A percentile compares a stretch with the other conserved stretches of the same genome.
These are phyloP conservation scores for Geranium rotundifolium DNA, from an alignment of 345 rosid species.

Conservation along the genomic window DNA sequence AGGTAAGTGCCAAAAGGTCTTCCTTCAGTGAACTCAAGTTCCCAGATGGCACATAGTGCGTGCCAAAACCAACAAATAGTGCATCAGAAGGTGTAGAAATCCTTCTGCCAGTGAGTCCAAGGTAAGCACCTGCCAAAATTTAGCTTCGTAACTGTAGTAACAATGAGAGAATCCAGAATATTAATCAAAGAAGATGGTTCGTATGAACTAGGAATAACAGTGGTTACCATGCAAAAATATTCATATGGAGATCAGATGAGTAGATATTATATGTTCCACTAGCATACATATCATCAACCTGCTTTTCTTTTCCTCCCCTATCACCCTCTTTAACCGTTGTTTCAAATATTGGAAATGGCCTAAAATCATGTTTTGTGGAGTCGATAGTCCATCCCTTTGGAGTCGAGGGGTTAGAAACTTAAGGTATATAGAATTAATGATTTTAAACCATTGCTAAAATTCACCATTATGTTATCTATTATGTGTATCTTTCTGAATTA, in stretches of 20 bases:
- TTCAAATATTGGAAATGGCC: background rate
- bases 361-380: background rate
- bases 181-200: background rate
- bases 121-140: slow-evolving; percentile 59
- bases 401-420: background rate
- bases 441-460: background rate
- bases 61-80: slow-evolving; percentile 65
- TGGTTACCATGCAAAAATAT: background rate
- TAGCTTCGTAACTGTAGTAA: slow-evolving; percentile 1
- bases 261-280: no score
- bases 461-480: background rate
- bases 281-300: background rate
- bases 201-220: background rate
- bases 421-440: background rate
- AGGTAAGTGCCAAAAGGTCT: slow-evolving; percentile 43
- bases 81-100: slow-evolving; percentile 84
- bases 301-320: background rate
- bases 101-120: slow-evolving; percentile 87
- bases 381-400: background rate
- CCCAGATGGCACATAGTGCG: slow-evolving; percentile 73
- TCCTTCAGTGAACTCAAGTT: slow-evolving; percentile 55
- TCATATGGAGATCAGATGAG: background rate
- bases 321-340: background rate
- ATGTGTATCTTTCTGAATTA: background rate
- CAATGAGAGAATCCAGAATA: background rate